Evolutionary conservation across 106 monocot genomes (phyloP).

Genomic region (Dendrobium officinale): DNA sequence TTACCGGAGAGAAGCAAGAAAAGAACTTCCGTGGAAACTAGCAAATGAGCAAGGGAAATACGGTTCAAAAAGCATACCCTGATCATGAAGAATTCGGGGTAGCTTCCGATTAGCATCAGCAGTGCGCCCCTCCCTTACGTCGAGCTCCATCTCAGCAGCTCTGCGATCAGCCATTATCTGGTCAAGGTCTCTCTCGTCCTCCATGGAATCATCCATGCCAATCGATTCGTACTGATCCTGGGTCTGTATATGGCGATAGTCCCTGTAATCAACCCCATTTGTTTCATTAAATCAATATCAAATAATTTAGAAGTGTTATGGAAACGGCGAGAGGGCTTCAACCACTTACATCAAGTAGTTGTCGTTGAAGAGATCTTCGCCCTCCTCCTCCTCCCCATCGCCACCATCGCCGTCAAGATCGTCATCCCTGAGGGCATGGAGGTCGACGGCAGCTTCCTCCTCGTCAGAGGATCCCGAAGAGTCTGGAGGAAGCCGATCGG

Average conservation of each 20-base stretch:
- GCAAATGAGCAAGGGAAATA: background rate
- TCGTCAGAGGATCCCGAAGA: conserved; percentile 52
- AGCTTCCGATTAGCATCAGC: conserved; percentile 52
- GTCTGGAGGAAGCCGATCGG: conserved; percentile 79
- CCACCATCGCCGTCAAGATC: conserved; percentile 21
- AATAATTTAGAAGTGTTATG: background rate
- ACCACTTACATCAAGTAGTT: conserved; percentile 76
- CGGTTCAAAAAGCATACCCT: no score
- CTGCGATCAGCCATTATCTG: conserved; percentile 96
- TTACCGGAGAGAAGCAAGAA: background rate
- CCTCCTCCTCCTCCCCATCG: conserved; percentile 71
- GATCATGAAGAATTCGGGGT: conserved; percentile 80
- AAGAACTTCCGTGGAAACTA: background rate
- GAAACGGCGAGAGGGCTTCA: background rate
- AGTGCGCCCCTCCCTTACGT: conserved; percentile 39
- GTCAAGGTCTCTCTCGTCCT: conserved; percentile 92
- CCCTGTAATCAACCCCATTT: conserved; percentile 32
- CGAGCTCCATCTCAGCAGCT: conserved; percentile 81
- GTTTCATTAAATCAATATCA: background rate
- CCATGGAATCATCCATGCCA: conserved; percentile 88
- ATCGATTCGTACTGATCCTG: conserved; percentile 82
- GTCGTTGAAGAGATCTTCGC: conserved; percentile 95
- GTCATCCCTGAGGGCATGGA: conserved; percentile 47
- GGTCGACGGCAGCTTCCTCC: conserved; percentile 78
- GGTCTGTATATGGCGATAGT: conserved; percentile 71